phyloP scores from a whole-genome alignment of 2,329 filamentous ascomycete species.

The Ophiostoma ulmi region DNA sequence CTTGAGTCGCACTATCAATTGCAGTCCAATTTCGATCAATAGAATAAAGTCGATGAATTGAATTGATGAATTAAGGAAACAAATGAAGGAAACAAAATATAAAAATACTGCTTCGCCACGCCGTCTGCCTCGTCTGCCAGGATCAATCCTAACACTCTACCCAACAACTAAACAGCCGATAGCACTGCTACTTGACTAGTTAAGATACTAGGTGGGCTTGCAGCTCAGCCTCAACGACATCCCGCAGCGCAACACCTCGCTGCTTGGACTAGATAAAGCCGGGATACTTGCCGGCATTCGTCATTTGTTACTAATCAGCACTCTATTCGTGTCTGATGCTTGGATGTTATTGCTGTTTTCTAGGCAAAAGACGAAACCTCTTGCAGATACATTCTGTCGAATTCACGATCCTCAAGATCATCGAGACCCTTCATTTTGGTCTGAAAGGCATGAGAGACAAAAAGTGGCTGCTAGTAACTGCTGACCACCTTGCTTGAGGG shows the following conservation, averaged over 20 bases:
- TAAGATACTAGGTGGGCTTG: neutral
- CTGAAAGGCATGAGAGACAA: neutral
- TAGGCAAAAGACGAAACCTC: too few relatives aligned
- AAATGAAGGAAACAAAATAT: neutral
- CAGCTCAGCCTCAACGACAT: conserved; percentile 1
- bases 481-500: conserved; percentile 4
- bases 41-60: neutral
- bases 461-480: neutral
- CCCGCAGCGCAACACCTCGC: neutral
- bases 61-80: neutral
- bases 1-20: neutral
- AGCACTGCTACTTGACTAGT: neutral
- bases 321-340: too few relatives aligned
- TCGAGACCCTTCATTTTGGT: too few relatives aligned
- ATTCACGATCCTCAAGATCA: too few relatives aligned
- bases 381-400: too few relatives aligned
- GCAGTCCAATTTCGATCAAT: neutral
- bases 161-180: neutral
- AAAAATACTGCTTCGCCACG: conserved; percentile 21
- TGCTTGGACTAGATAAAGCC: neutral
- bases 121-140: conserved; percentile 21
- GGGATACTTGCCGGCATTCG: neutral
- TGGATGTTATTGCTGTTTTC: too few relatives aligned
- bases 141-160: conserved; percentile 11
- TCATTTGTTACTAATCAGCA: too few relatives aligned